phyloP scores from a whole-genome alignment of 2,329 filamentous ascomycete genomes.

The Chaetomium globosum region DNA sequence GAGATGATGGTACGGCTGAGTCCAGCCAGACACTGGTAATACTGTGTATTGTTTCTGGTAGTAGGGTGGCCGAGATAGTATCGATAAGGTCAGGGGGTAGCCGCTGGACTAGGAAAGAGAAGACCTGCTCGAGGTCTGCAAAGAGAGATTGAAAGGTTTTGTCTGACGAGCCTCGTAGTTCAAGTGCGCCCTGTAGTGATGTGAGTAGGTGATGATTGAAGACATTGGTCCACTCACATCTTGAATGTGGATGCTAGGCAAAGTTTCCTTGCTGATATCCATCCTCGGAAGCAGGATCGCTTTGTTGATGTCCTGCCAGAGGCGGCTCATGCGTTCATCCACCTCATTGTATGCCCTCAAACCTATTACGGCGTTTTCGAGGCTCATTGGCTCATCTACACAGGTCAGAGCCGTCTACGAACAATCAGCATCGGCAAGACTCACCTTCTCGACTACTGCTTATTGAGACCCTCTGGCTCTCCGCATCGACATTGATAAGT shows the following conservation, averaged over 20 bases:
- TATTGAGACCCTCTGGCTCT: slow-evolving; percentile 59
- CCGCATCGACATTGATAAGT: slow-evolving; percentile 64
- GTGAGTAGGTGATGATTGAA: neutral
- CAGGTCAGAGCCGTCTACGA: slow-evolving; percentile 26
- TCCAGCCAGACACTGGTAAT: slow-evolving; percentile 77
- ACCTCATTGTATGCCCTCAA: slow-evolving; percentile 64
- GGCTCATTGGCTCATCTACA: slow-evolving; percentile 55
- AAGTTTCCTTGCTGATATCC: slow-evolving; percentile 42
- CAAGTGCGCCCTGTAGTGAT: slow-evolving; percentile 47
- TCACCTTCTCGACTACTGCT: slow-evolving; percentile 55
- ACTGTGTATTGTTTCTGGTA: slow-evolving; percentile 67
- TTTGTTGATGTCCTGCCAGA: slow-evolving; percentile 66
- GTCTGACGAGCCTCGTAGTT: slow-evolving; percentile 49
- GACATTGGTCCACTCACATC: slow-evolving; percentile 42
- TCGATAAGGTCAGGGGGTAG: slow-evolving; percentile 59
- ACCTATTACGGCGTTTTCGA: slow-evolving; percentile 57
- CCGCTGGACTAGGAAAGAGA: slow-evolving; percentile 55
- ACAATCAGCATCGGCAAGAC: slow-evolving; percentile 25
- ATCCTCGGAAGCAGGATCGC: slow-evolving; percentile 64
- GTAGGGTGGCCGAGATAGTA: slow-evolving; percentile 68
- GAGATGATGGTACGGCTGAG: slow-evolving; percentile 71
- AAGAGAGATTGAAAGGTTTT: slow-evolving; percentile 55
- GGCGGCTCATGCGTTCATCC: slow-evolving; percentile 59
- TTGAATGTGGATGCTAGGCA: slow-evolving; percentile 48
- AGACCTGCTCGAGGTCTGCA: slow-evolving; percentile 54